Base-by-base conservation (phyloP, 2,329 filamentous ascomycete species). In the Phialemoniopsis sp. region DNA sequence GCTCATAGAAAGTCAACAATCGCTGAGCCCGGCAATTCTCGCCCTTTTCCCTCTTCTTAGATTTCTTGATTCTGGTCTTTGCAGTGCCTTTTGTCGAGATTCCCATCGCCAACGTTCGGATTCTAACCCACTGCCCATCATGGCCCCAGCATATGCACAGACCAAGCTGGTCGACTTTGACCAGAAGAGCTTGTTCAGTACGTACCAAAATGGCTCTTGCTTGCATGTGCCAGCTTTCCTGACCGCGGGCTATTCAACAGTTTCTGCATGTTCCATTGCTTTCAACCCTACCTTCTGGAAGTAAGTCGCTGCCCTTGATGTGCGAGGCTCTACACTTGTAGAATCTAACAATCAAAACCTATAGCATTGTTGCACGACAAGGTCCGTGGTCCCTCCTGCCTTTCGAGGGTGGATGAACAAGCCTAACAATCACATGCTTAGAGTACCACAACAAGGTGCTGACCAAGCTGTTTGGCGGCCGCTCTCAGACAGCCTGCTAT, bases 251-350 rank as follows among this genome's bases (percentile, higher is more conserved):
- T 10, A 26, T 26, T 10, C 9, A 39, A 42, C 50, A 95, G 90
- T 93, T 51, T 87, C 89, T 51, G 87, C 83, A 35, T 75, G 73
- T 40, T 78, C 87, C 38, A 95, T 98, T 66, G 76, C 84, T 36
- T 97, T 98, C 68, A 98, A 98, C 66, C 93, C 93, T 16, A 84
- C 93, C n/a, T 97, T 96, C 66, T 98, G 93, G 93, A 98, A 98
- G 90, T 95, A 76, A 73, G 87, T 76, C 33, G 37, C 44, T 47
- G 33, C 30, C 41, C 15, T 34, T n/a, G 13, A 18, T 19, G 32
- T 36, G 29, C 35, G 51, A n/a, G 33, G 39, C 32, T 37, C 32
- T 34, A 29, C 30, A 16, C 30, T 16, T 14, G 6, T 33, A 7
- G n/a, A 3, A 19, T 16, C 35, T 35, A 4, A n/a, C 16, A 6